phyloP scores from a whole-genome alignment of 1,139 yeast species.

The Ashbya aceris region DNA sequence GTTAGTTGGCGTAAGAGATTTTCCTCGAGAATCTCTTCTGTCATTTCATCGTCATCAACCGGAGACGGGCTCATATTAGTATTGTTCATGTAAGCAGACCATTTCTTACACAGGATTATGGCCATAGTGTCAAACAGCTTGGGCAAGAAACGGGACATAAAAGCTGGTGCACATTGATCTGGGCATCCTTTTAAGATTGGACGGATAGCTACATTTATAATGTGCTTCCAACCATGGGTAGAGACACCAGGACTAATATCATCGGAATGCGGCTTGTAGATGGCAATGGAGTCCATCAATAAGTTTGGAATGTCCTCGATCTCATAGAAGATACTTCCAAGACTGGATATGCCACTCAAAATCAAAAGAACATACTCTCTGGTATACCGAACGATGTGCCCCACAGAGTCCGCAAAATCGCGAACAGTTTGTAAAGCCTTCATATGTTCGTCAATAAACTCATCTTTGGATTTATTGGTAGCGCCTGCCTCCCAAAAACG shows the following conservation, averaged over 20 bases:
- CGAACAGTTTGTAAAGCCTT: conserved; percentile 87
- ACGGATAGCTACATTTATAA: conserved; percentile 81
- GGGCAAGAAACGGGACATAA: conserved; percentile 73
- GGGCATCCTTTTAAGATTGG: conserved; percentile 89
- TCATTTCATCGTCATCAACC: conserved; percentile 64
- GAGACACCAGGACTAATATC: conserved; percentile 69
- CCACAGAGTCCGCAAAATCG: conserved; percentile 98
- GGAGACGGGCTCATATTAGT: conserved; percentile 32
- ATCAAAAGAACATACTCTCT: conserved; percentile 92
- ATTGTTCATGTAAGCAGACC: conserved; percentile 73
- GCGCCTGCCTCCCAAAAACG: conserved; percentile 99
- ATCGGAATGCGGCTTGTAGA: conserved; percentile 61
- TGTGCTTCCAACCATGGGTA: conserved; percentile 93
- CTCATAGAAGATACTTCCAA: conserved; percentile 83
- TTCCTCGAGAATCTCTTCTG: conserved; percentile 98
- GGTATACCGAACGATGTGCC: conserved; percentile 89
- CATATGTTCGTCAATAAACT: conserved; percentile 88
- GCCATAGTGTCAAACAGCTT: conserved; percentile 66
- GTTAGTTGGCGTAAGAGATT: conserved; percentile 87
- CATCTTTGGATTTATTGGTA: conserved; percentile 86
- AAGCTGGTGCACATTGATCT: conserved; percentile 49
- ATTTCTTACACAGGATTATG: conserved; percentile 53
- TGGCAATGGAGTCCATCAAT: conserved; percentile 48
- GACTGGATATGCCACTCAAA: conserved; percentile 78
- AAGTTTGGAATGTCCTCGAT: conserved; percentile 70